phyloP scores from a whole-genome alignment of 495 filamentous ascomycete genomes.

The Trichoderma reesei region DNA sequence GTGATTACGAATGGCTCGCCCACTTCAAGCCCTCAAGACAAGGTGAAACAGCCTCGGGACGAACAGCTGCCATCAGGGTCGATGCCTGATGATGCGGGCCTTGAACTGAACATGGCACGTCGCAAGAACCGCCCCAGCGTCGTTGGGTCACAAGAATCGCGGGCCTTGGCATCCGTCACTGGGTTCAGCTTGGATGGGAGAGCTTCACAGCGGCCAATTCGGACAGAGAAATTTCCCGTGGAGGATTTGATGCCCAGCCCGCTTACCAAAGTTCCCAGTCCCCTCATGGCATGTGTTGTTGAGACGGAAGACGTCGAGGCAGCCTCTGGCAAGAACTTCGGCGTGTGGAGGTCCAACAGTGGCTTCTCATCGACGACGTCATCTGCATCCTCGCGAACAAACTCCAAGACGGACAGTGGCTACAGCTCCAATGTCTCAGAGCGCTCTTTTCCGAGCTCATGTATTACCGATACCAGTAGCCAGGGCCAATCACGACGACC shows the following conservation, averaged over 20 bases:
- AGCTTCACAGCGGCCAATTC: background rate
- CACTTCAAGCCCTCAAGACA: constrained; percentile 5
- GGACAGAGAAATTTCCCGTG: background rate
- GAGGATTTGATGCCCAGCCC: background rate
- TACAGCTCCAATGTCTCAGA: constrained; percentile 46
- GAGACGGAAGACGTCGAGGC: constrained; percentile 21
- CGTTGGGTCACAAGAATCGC: background rate
- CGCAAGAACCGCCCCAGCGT: background rate
- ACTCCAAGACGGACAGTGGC: constrained; percentile 47
- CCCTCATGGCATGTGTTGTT: constrained; percentile 17
- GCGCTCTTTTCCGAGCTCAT: background rate
- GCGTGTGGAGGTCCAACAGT: constrained; percentile 32
- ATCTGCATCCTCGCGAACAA: constrained; percentile 24
- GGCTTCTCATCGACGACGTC: constrained; percentile 32
- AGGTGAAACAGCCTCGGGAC: background rate
- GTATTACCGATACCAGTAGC: background rate
- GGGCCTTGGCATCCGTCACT: background rate
- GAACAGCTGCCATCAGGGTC: background rate
- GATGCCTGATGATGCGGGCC: background rate
- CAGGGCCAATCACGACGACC: background rate
- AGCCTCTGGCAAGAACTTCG: background rate
- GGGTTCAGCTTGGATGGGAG: background rate
- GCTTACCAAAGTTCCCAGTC: constrained; percentile 16
- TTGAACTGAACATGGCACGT: background rate
- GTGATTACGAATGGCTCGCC: constrained; percentile 46